Evolutionary conservation across 1,139 yeast species (phyloP), one percentile per base, ranked within the genome.

Genomic region (Nakaseomyces bracarensis): DNA sequence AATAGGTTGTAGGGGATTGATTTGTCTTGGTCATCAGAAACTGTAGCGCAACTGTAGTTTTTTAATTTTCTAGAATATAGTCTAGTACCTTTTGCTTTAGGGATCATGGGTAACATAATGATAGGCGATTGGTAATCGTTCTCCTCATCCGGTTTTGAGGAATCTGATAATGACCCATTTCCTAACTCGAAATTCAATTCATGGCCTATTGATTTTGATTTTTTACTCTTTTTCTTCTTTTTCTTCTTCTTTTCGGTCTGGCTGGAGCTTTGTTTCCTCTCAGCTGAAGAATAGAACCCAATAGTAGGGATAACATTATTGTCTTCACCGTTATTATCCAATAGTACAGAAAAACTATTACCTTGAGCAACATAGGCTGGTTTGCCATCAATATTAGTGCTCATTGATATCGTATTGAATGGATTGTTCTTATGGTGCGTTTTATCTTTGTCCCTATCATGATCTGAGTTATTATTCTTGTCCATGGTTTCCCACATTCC

Each of bases 401-500:
- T 29, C 15, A 21, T 2, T 21, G 28, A 4, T 33, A 13, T 19
- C 11, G 28, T 15, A 6, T 13, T 6, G 20, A 31, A 37, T 27
- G 34, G 11, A 16, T 21, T 30, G 19, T 44, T 11, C 45, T 46
- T n/a, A 30, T 19, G 7, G 10, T 20, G 25, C 13, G 11, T n/a
- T 21, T 45, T 45, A 26, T 25, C 27, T 13, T 25, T 25, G 6
- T 18, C 29, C 16, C 11, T 39, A 27, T 16, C 41, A 14, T 22
- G 6, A 3, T 27, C 30, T 60, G n/a, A n/a, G n/a, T n/a, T n/a
- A n/a, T n/a, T n/a, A n/a, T 13, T 14, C 18, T 14, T 27, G 6
- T 27, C 30, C 7, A 57, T 3, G 68, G 65, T 28, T 38, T 74
- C 70, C 64, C 75, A 77, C 42, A 58, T 53, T 26, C 60, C 64